phyloP scores from a whole-genome alignment of 2,329 filamentous ascomycete genomes.

The Ophiosphaerella herpotricha region DNA sequence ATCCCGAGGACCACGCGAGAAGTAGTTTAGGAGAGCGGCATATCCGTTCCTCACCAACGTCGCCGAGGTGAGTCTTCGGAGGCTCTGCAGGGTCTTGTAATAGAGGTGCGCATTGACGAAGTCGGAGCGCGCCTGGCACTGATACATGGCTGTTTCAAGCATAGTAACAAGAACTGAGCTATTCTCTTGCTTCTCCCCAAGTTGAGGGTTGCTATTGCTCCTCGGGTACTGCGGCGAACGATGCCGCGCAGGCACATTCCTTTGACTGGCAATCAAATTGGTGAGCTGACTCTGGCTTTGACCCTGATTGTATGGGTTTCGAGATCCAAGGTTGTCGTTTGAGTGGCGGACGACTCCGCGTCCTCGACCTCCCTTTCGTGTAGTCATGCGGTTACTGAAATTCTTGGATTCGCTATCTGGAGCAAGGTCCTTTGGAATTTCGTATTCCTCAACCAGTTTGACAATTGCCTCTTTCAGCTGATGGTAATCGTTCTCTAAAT shows the following conservation, averaged over 20 bases:
- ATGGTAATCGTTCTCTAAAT: conserved; percentile 79
- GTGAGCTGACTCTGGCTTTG: conserved; percentile 44
- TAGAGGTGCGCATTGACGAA: conserved; percentile 84
- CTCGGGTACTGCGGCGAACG: conserved; percentile 44
- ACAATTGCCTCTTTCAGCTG: conserved; percentile 79
- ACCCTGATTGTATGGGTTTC: conserved; percentile 53
- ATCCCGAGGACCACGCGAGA: conserved; percentile 71
- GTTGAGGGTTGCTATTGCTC: conserved; percentile 49
- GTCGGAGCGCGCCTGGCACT: conserved; percentile 78
- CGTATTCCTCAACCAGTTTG: conserved; percentile 80
- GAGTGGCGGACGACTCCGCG: conserved; percentile 30
- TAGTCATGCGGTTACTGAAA: conserved; percentile 72
- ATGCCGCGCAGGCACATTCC: conserved; percentile 39
- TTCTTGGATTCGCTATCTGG: conserved; percentile 63
- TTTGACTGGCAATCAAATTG: conserved; percentile 45
- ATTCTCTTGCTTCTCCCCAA: conserved; percentile 44
- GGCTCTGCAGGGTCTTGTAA: conserved; percentile 78
- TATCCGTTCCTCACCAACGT: conserved; percentile 70
- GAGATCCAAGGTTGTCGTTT: conserved; percentile 50
- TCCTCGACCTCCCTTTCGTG: conserved; percentile 40
- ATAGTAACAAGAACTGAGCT: conserved; percentile 67
- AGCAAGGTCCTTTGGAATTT: conserved; percentile 71
- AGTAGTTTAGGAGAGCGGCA: conserved; percentile 72
- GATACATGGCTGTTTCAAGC: conserved; percentile 75
- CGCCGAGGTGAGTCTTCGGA: conserved; percentile 65